Base-by-base conservation (phyloP, 2,329 filamentous ascomycete species). In the Clonostachys byssicola region DNA sequence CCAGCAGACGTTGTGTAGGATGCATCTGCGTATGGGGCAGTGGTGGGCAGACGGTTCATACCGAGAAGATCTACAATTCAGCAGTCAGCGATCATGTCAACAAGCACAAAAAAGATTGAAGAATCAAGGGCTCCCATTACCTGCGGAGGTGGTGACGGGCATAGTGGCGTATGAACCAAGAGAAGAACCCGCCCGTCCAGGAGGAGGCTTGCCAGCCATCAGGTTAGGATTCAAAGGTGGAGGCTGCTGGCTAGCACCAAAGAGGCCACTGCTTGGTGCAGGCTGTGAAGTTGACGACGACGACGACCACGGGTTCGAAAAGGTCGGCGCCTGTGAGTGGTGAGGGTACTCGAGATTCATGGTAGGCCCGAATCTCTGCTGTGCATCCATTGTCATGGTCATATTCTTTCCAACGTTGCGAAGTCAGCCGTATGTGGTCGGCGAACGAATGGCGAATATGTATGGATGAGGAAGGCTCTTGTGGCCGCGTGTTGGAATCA, bases 361-460 rank as follows among this genome's bases (percentile, higher is more conserved):
- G 65, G 79, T 71, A 63, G 78, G 81, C 62, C 80, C 88, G 73
- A 87, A 89, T 67, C 83, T 82, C 74, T 84, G 89, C 73, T 92
- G 90, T 68, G 91, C 83, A 74, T 96, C 90, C 75, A 96, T 83
- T 69, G 92, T 89, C 90, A 96, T 95, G 73, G 90, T 94, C 91
- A 96, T 96, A 68, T 69, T 83, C 6, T 30, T 30, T 44, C 30
- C 20, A 40, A n/a, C 13, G 40, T 36, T 13, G 30, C 17, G n/a
- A 35, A n/a, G 18, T 12, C 14, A 23, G 43, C 17, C 30, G 43
- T 23, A 13, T 18, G 23, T 10, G 23, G 23, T 30, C 23, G 23
- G 23, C 23, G 23, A 30, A 30, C 23, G 23, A 30, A 30, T 30
- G 5, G 23, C 23, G 23, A 10, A 30, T 30, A 10, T 30, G 23